Evolutionary conservation across 192 early-diverging fungal species (phyloP).

Genomic region (Globomyces pollinis-pini): DNA sequence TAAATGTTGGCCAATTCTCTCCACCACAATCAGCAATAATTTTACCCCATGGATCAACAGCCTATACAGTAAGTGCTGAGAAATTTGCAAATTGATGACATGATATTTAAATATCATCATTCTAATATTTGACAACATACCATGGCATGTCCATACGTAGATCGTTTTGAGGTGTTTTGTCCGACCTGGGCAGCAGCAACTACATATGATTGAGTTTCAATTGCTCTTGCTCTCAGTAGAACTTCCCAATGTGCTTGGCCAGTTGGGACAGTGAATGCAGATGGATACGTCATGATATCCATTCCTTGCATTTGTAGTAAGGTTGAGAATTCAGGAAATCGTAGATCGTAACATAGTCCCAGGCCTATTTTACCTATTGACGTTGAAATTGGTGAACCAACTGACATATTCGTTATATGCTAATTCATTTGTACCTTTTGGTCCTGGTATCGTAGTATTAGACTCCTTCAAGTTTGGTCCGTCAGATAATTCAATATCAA

Average conservation of each 20-base stretch:
- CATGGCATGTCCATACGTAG: constrained; percentile 73
- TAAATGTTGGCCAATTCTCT: too few species aligned
- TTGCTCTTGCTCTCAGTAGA: constrained; percentile 69
- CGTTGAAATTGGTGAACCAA: constrained; percentile 12
- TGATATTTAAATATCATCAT: constrained; percentile 28
- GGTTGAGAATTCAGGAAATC: constrained; percentile 65
- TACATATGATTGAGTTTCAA: constrained; percentile 79
- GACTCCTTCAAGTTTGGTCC: constrained; percentile 29
- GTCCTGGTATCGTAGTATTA: constrained; percentile 12
- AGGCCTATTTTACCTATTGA: constrained; percentile 13
- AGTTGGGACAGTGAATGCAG: constrained; percentile 73
- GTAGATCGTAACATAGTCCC: constrained; percentile 68
- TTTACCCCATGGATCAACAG: constrained; percentile 64
- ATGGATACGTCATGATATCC: constrained; percentile 70
- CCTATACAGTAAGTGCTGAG: too few species aligned
- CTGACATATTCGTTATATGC: background rate
- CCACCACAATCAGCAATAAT: constrained; percentile 41
- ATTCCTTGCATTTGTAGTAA: constrained; percentile 11
- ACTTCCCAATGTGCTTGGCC: constrained; percentile 60
- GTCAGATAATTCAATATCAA: constrained; percentile 48
- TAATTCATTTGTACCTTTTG: too few species aligned
- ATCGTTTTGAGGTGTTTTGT: constrained; percentile 58
- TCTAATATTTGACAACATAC: too few species aligned
- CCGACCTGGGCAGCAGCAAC: constrained; percentile 74
- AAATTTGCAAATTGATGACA: background rate